Conservation (phyloP, 208 protist genomes). For the Acanthamoeba triangularis region DNA sequence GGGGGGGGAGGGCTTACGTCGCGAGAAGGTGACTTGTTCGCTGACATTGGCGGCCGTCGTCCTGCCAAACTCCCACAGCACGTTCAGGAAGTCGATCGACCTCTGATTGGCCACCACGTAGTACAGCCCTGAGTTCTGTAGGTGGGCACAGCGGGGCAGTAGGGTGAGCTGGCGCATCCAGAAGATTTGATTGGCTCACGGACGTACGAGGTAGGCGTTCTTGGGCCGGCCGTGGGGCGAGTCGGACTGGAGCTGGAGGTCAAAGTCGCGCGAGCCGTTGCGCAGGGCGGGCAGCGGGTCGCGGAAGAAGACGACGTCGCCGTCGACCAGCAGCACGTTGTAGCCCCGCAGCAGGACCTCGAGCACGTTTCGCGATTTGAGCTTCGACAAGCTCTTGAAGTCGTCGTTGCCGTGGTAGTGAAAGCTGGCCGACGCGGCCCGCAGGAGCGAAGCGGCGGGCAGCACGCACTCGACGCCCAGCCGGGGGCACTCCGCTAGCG, state of each 20-base stretch:
- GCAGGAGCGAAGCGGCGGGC: background rate
- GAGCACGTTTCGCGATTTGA: conserved; percentile 64
- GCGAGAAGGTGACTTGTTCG: background rate
- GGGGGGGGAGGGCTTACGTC: background rate
- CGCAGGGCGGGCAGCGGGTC: background rate
- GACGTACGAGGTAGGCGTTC: background rate
- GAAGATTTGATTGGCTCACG: background rate
- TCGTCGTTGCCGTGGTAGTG: conserved; percentile 52
- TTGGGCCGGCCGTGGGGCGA: background rate
- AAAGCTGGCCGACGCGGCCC: background rate
- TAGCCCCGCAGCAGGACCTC: conserved; percentile 41
- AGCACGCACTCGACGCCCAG: conserved; percentile 20
- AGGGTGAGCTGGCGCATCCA: background rate
- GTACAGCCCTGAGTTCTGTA: conserved; percentile 19
- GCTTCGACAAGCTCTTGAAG: conserved; percentile 55
- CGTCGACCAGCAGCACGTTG: conserved; percentile 43
- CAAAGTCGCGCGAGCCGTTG: background rate
- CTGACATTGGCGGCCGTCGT: background rate
- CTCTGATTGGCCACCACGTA: background rate
- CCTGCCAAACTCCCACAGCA: conserved; percentile 37
- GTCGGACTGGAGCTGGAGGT: conserved; percentile 62
- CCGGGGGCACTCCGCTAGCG: background rate
- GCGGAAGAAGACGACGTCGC: conserved; percentile 44
- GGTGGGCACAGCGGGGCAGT: background rate
- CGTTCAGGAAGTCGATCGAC: background rate